These are phyloP conservation scores for Chlamydomonas schloesseri DNA, from an alignment of 139 green algal genomes.

Conservation along the genomic window DNA sequence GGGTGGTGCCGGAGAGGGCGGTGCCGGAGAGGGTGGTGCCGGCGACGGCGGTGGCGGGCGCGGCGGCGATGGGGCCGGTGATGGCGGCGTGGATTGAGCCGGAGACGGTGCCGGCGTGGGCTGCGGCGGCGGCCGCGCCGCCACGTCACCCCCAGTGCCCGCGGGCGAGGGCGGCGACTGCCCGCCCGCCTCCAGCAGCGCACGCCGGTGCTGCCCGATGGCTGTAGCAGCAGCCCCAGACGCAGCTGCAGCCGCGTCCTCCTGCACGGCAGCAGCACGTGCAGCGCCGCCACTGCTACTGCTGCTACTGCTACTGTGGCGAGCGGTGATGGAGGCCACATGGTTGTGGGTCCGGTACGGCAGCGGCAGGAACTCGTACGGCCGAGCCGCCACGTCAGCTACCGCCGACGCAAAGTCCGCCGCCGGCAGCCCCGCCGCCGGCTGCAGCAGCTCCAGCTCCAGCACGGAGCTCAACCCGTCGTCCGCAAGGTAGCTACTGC, in stretches of 20 bases:
- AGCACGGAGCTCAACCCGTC: not conserved
- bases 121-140: not conserved
- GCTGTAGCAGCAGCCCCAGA: not conserved
- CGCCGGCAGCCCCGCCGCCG: not conserved
- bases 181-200: too few relatives aligned
- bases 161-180: too few relatives aligned
- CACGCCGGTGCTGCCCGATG: too few relatives aligned
- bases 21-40: not conserved
- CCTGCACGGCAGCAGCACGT: too few relatives aligned
- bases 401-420: conserved; percentile 9
- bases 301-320: too few relatives aligned
- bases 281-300: too few relatives aligned
- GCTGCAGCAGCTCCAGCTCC: not conserved
- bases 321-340: not conserved
- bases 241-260: too few relatives aligned
- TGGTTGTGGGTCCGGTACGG: not conserved
- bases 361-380: not conserved
- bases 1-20: too few relatives aligned
- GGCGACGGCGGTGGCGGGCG: not conserved
- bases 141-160: too few relatives aligned
- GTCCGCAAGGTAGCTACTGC: not conserved
- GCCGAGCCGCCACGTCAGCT: not conserved
- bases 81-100: not conserved
- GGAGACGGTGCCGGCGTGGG: not conserved
- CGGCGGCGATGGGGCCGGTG: not conserved